Base-by-base conservation (phyloP, 1,284 basidiomycete genomes). In the Gymnopus androsaceus region DNA sequence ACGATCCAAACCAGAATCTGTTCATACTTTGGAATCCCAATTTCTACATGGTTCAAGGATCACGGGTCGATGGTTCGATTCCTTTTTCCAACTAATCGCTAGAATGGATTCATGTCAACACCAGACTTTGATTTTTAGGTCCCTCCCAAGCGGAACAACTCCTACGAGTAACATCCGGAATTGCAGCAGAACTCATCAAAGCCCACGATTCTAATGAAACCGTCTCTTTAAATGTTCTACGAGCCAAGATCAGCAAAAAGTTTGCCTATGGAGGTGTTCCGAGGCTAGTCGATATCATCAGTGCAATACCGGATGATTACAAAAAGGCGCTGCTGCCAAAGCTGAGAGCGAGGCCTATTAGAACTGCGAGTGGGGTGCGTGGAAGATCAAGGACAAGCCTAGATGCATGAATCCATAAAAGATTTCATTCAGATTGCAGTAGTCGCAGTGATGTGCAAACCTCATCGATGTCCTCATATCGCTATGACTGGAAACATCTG, bases 401-500 rank as follows among this genome's bases (percentile, higher is more conserved):
- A n/a, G n/a, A n/a, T n/a, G n/a, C n/a, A n/a, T n/a, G n/a, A n/a
- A n/a, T n/a, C n/a, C n/a, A n/a, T n/a, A n/a, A n/a, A n/a, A n/a
- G n/a, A n/a, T n/a, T n/a, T n/a, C n/a, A n/a, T n/a, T 2, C 67
- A 94, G 92, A 96, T 97, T 57, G 97, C 97, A 1, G 97, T 99
- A 15, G 97, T 99, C 4, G 97, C 97, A 4, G 96, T 99, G 36
- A 99, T 99, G 97, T 98, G 95, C 80, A 99, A 99, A 71, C 97
- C 97, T 2, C 97, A 99, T 79, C 85, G 97, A 50, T 99, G 97
- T 78, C 97, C 97, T 4, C 97, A 99, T 74, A 99, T 99, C 58
- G 97, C 97, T 5, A 96, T 99, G 90, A 99, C 97, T 0, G 97
- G 97, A n/a, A 98, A 99, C 68, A 98, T 99, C 51, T 99, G 97